A percentile compares a stretch with the other conserved stretches of the same genome.
Evolutionary conservation across 2,329 filamentous ascomycete genomes (phyloP).

Genomic region (Calcarisporium arbuscula): DNA sequence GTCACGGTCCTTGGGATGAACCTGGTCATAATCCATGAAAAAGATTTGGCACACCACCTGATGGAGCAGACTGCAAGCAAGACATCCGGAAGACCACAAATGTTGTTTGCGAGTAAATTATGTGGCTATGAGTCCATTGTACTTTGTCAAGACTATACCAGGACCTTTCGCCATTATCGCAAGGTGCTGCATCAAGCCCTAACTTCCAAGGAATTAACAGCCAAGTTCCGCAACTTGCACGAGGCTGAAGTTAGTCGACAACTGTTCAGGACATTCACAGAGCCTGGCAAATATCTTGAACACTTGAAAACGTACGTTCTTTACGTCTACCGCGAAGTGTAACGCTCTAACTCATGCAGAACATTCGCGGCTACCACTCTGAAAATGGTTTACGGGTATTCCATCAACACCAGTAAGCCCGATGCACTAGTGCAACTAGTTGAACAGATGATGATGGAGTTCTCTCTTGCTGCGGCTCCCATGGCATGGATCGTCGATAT

Average conservation of each 20-base stretch:
- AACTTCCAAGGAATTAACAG: constrained; percentile 15
- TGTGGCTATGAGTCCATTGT: constrained; percentile 16
- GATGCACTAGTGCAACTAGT: constrained; percentile 17
- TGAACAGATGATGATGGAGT: constrained; percentile 14
- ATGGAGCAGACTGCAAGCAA: constrained; percentile 20
- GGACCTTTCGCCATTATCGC: constrained; percentile 15
- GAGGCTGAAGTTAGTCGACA: constrained; percentile 19
- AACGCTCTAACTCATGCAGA: constrained; percentile 8
- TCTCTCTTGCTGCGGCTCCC: constrained; percentile 13
- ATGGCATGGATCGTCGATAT: constrained; percentile 17
- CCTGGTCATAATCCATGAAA: constrained; percentile 34
- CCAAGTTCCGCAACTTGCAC: constrained; percentile 16
- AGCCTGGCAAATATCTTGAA: constrained; percentile 13
- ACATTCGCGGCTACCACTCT: constrained; percentile 13
- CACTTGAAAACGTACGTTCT: constrained; percentile 22
- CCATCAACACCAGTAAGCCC: constrained; percentile 12
- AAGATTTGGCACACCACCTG: constrained; percentile 26
- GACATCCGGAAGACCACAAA: constrained; percentile 12
- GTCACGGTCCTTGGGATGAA: constrained; percentile 22
- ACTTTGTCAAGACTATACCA: constrained; percentile 12
- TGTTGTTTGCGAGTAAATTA: constrained; percentile 12
- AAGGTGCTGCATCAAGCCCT: constrained; percentile 23
- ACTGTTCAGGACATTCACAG: constrained; percentile 15
- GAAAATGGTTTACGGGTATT: constrained; percentile 17
- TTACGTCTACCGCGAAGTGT: not conserved